Base-by-base conservation (phyloP, 495 filamentous ascomycete species). In the Aspergillus sclerotioniger region DNA sequence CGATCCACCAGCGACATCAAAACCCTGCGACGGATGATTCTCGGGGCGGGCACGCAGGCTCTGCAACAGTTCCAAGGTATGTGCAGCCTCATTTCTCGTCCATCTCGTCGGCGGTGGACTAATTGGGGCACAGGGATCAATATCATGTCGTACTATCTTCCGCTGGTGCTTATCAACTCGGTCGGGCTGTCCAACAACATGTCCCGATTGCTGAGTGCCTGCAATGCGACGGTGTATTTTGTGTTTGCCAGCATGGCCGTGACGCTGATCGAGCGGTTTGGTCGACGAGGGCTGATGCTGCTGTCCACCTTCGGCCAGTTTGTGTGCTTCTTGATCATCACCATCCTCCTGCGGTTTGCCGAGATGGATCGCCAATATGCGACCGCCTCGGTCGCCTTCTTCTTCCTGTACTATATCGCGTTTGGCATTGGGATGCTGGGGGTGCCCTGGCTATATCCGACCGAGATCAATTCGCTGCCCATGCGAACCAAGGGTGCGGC, bases 361-460 rank as follows among this genome's bases (percentile, higher is more conserved):
- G 75, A 81, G 54, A 66, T 66, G 12, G 61, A 62, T 8, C 56
- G 59, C 8, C 63, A 69, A 17, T 68, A 61, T 49, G 77, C 69
- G 12, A 67, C 73, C 28, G 73, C 76, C 16, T 80, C 77, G 0
- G 66, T 84, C 15, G 71, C 76, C 1, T 85, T 85, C 62, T 77
- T 85, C 60, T 83, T 84, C 50, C 58, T 83, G 17, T 82, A 76
- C 56, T 76, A 77, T 53, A 72, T 74, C 45, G 71, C 65, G 55
- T 84, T 84, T 54, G 82, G 79, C 6, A 72, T 84, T 45, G 82
- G 80, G 4, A 81, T 79, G 78, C 75, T 82, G 6, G 79, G 80
- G n/a, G 76, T 81, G 5, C 80, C 80, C 0, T 85, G 82, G 83
- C 70, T 87, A 1, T 88, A 86, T 64, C 82, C 83, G 4, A 82